Evolutionary conservation across 768 basidiomycete genomes (phyloP), one percentile per base, ranked within the genome.

Genomic region (Gloeophyllum trabeum): DNA sequence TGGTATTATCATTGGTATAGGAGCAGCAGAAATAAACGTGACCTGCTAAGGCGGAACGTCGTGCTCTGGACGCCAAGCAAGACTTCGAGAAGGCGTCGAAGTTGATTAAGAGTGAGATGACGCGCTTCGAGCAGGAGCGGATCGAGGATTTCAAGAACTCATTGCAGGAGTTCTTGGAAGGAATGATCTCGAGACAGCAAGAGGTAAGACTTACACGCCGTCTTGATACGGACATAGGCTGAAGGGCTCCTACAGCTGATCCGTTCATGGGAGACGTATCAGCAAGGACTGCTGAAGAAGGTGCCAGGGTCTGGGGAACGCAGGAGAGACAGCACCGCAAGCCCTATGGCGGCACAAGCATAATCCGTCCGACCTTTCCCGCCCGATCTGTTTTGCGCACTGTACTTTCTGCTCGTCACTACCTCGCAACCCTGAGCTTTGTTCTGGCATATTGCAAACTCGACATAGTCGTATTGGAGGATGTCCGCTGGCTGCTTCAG

Each of bases 51-150:
- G 82, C 85, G 3, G 96, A 99, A 60, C 72, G 89, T 40, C 76
- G 81, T 16, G 79, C 84, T 3, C 60, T 86, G 35, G 90, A 94
- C 37, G 73, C 84, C 0, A 88, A 84, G 54, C 76, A 77, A 40
- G 94, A 96, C 48, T 99, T 85, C 55, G 93, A 97, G 35, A 75
- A 84, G 18, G 81, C 83, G 10, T 88, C 90, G 16, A 83, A 83
- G 49, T 65, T 96, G 16, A 80, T 91, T 51, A 98, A 98, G 61
- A 64, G 75, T 3, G 96, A 99, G 62, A 76, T 92, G 48, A 78
- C 77, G 4, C 69, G 94, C 34, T 97, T 98, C 54, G 94, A 99
- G 62, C 76, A 79, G 55, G 94, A 96, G 61, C 76, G 93, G 34
- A 73, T 98, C 20, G 85, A 89, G 38, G 94, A 98, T 57, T 96